Percentiles rank a stretch among this genome's conserved stretches.
Conservation (phyloP, 768 basidiomycete species). For the Hygrophorus pudorinus region DNA sequence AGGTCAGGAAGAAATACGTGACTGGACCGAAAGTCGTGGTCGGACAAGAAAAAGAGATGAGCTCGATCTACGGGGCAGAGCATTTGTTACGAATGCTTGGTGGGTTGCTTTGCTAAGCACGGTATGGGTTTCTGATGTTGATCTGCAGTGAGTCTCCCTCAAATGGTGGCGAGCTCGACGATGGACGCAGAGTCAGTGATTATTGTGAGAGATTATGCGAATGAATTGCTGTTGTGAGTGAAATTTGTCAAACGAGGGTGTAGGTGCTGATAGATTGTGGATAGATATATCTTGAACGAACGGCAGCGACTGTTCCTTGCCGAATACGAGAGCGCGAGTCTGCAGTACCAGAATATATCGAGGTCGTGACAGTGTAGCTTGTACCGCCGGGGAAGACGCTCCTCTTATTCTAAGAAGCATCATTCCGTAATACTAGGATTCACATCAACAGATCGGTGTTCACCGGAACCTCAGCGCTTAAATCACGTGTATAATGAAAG, state of each 20-base stretch:
- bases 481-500: not conserved
- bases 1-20: constrained; percentile 60
- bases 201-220: constrained; percentile 81
- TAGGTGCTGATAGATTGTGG: not conserved
- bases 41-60: constrained; percentile 76
- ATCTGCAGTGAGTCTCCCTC: constrained; percentile 74
- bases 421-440: too few species aligned
- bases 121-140: constrained; percentile 3
- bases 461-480: too few species aligned
- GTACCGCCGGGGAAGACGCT: too few species aligned
- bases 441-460: too few species aligned
- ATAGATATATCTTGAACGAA: constrained; percentile 73
- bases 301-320: constrained; percentile 61
- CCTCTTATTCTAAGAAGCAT: too few species aligned
- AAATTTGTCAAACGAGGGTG: not conserved
- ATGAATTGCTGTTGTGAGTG: constrained; percentile 71
- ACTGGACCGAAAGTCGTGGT: constrained; percentile 64
- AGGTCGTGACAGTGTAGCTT: constrained; percentile 65
- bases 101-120: constrained; percentile 24
- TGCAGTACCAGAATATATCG: constrained; percentile 76
- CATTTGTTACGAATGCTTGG: constrained; percentile 89
- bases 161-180: constrained; percentile 82
- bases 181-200: constrained; percentile 83
- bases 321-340: constrained; percentile 69
- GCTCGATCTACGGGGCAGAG: constrained; percentile 87